Base-by-base conservation (phyloP, 2,329 filamentous ascomycete genomes). In the Hyphodiscus sp. region DNA sequence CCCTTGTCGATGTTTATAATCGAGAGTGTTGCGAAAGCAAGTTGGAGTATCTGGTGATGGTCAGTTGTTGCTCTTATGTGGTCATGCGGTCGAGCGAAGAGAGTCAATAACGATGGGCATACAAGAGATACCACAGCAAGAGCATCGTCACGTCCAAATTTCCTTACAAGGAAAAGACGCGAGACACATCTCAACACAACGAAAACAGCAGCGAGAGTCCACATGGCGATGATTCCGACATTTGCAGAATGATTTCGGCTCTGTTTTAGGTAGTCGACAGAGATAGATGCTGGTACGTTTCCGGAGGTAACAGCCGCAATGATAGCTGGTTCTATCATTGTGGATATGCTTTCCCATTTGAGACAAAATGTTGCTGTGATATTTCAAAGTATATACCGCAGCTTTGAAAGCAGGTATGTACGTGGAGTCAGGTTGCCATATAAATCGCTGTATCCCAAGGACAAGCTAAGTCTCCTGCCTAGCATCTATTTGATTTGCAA, bases 1-100 rank as follows among this genome's bases (percentile, higher is more conserved):
- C 76, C 76, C 13, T 78, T 59, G 2, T 71, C 57, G 59, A 79
- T 79, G 45, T 78, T 66, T 29, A 70, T 57, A 44, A 77, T 68
- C 15, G 44, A 18, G 23, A 45, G n/a, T 15, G 23, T 20, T 18
- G 23, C 16, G 20, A 45, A 45, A 15, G 44, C 44, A 20, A 45
- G 7, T 45, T 45, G 44, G 20, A 45, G 20, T 10, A 45, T 15
- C 44, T 45, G 13, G 20, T 33, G 29, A 8, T 33, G 29, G 29
- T 33, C 7, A 33, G 29, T 33, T 33, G 20, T 45, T 20, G 13
- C 44, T 20, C 20, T 20, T 20, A 45, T 45, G 13, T 13, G 44
- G 29, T 33, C 29, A 33, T 8, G 29, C 20, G 4, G 16, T 45
- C 44, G 11, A 26, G 44, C 8, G 16, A 20, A 26, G 44, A 23